phyloP scores from a whole-genome alignment of 2,329 filamentous ascomycete species.

The Mycocentrospora acerina region DNA sequence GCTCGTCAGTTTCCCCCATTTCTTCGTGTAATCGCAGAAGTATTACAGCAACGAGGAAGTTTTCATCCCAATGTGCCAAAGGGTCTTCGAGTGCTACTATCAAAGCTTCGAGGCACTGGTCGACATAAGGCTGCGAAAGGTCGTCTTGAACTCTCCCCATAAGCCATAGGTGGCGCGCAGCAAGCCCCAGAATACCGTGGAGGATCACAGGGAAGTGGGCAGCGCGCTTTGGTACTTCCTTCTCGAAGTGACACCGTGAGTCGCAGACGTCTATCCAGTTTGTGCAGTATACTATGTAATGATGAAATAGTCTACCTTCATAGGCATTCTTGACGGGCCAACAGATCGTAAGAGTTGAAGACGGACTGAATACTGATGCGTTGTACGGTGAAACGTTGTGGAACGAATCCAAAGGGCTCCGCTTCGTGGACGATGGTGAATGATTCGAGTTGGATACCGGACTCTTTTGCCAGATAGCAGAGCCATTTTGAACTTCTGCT shows the following conservation, averaged over 20 bases:
- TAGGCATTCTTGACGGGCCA: constrained; percentile 29
- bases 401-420: constrained; percentile 14
- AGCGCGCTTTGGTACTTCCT: constrained; percentile 51
- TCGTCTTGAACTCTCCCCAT: constrained; percentile 42
- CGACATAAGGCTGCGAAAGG: constrained; percentile 49
- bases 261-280: constrained; percentile 34
- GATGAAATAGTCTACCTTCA: constrained; percentile 30
- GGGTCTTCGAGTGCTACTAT: constrained; percentile 49
- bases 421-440: constrained; percentile 11
- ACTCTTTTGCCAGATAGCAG: constrained; percentile 12
- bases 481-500: no score
- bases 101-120: constrained; percentile 50
- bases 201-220: constrained; percentile 50
- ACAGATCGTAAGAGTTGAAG: constrained; percentile 15
- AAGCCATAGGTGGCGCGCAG: constrained; percentile 49
- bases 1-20: constrained; percentile 42
- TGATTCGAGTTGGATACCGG: constrained; percentile 14
- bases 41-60: constrained; percentile 52
- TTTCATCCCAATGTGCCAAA: constrained; percentile 48
- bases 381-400: constrained; percentile 29
- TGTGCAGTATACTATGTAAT: constrained; percentile 33
- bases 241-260: constrained; percentile 41
- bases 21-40: constrained; percentile 54
- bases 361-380: constrained; percentile 27
- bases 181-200: constrained; percentile 51